Percentiles rank a stretch among this genome's conserved stretches.
Conservation (phyloP, 2,329 filamentous ascomycete genomes). For the Neofusicoccum laricinum region DNA sequence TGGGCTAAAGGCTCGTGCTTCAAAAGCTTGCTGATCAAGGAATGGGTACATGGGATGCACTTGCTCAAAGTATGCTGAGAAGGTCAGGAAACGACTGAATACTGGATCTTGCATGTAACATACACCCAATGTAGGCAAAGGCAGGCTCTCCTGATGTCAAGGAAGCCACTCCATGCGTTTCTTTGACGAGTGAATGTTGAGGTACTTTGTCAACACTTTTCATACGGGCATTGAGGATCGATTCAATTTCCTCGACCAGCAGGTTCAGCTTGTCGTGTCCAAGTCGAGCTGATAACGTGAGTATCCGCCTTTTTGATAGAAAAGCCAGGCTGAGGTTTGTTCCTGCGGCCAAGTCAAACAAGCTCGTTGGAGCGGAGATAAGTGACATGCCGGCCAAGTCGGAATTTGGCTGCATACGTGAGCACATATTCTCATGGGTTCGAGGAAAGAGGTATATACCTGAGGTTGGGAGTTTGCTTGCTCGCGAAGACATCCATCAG, state of each 20-base stretch:
- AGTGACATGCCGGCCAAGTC: background rate
- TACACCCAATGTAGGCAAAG: background rate
- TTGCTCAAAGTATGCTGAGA: slow-evolving; percentile 39
- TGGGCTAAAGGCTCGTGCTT: slow-evolving; percentile 28
- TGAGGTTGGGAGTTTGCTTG: background rate
- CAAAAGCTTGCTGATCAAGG: slow-evolving; percentile 37
- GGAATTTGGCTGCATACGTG: background rate
- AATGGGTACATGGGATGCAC: slow-evolving; percentile 43
- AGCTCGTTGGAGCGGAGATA: background rate
- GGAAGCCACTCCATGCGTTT: background rate
- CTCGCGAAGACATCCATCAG: background rate
- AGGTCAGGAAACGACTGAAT: background rate
- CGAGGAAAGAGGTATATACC: background rate
- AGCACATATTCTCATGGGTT: background rate
- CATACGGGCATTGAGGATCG: slow-evolving; percentile 21
- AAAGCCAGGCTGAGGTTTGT: slow-evolving; percentile 34
- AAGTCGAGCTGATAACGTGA: slow-evolving; percentile 26
- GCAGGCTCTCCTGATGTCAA: background rate
- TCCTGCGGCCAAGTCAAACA: slow-evolving; percentile 20
- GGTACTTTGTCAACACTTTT: slow-evolving; percentile 4
- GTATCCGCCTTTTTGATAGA: slow-evolving; percentile 35
- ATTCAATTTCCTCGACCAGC: slow-evolving; percentile 23
- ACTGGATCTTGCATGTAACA: no score
- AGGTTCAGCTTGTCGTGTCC: slow-evolving; percentile 26
- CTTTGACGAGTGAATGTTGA: background rate